Conservation (phyloP, 345 rosid species). For the Euphorbia lathyris region DNA sequence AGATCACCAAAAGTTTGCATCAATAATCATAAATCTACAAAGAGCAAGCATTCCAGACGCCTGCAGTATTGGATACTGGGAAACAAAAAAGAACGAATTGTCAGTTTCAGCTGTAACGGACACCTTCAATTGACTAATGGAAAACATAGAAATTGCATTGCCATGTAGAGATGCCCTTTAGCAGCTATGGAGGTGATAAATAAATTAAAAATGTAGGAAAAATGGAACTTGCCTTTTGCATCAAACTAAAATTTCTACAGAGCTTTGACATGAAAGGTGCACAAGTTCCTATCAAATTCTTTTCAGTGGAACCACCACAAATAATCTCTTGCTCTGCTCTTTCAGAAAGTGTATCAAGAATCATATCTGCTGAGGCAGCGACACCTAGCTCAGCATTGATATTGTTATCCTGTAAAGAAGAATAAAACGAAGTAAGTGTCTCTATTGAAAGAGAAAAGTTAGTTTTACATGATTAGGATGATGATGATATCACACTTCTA, state of each 20-base stretch:
- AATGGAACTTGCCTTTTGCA: constrained; percentile 65
- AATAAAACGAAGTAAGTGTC: constrained; percentile 8
- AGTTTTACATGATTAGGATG: not conserved
- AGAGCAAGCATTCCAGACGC: constrained; percentile 96
- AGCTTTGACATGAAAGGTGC: constrained; percentile 86
- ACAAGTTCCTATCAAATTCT: constrained; percentile 74
- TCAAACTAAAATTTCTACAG: constrained; percentile 74
- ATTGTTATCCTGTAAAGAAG: constrained; percentile 53
- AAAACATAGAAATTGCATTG: constrained; percentile 17
- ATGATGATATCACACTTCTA: not conserved
- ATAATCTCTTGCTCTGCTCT: constrained; percentile 89
- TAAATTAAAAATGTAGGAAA: not conserved
- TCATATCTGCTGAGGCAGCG: constrained; percentile 89
- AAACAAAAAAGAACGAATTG: not conserved
- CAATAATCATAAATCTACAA: constrained; percentile 89
- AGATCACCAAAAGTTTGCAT: constrained; percentile 75
- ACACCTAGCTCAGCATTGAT: constrained; percentile 94
- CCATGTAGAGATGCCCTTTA: not conserved
- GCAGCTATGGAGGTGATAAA: not conserved
- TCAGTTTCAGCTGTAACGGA: constrained; percentile 10
- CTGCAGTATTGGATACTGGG: constrained; percentile 75
- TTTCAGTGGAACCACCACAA: constrained; percentile 54
- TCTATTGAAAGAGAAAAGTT: not conserved
- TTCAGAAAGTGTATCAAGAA: constrained; percentile 78
- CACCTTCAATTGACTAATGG: constrained; percentile 10